Evolutionary conservation across 257 asterid genomes (phyloP), one percentile per base, ranked within the genome.

Genomic region (Solanum bulbocastanum): DNA sequence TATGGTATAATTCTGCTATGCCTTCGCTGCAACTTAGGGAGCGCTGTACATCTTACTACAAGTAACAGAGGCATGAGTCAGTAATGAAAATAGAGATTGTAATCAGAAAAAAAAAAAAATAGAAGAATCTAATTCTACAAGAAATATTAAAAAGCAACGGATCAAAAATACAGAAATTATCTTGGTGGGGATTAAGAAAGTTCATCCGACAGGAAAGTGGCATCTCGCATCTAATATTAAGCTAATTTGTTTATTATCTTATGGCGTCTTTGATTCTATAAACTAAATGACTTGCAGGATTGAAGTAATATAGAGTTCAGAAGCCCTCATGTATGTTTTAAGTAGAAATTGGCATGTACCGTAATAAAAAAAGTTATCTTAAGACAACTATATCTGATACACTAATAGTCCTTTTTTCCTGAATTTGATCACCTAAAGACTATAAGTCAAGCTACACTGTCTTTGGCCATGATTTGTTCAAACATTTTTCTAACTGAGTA

Each of bases 21-120:
- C 49, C 88, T 87, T 66, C 78, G 37, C 58, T 69, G 85, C 44
- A 90, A 84, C 87, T 87, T 90, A 30, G 91, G 84, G 68, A 88
- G 65, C 56, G 46, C 88, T 89, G 90, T 88, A 78, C 89, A 90
- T 88, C 72, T 87, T 16, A 86, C 94, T 92, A 78, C 22, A 87
- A 75, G 86, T n/a, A 83, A 6, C 85, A 36, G 1, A 44, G 71
- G 60, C 62, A 72, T 37, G 49, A 85, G 76, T 89, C 83, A 88
- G 58, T 23, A 11, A 40, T 6, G 33, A 35, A 33, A 56, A 44
- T 79, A 42, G 27, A 49, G 85, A 6, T 3, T 5, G 68, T 30
- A 81, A 6, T 46, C 68, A 46, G 42, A 46, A 46, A 11, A 42
- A 4, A 42, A 4, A 32, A 82, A 7, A 20, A 82, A 46, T 10